Conservation (phyloP, 495 filamentous ascomycete genomes). For the Daldinia decipiens region DNA sequence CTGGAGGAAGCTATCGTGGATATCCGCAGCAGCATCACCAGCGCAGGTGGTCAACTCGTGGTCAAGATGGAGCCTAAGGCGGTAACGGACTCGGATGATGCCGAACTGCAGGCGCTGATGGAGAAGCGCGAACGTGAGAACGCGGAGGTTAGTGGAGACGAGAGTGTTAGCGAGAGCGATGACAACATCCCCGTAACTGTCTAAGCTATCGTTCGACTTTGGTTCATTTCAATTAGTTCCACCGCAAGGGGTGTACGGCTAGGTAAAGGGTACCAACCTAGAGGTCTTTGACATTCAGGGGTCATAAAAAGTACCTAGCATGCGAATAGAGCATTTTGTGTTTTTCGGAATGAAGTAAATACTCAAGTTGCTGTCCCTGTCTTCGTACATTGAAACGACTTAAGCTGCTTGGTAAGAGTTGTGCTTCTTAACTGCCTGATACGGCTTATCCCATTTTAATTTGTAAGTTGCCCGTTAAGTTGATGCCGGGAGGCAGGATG, state of each 20-base stretch:
- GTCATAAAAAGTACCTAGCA: slow-evolving; percentile 44
- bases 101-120: slow-evolving; percentile 95
- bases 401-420: slow-evolving; percentile 5
- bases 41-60: slow-evolving; percentile 77
- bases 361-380: neutral
- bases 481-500: neutral
- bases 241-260: slow-evolving; percentile 32
- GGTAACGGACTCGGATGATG: slow-evolving; percentile 97
- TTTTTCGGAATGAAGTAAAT: slow-evolving; percentile 36
- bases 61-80: slow-evolving; percentile 99
- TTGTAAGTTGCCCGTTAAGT: neutral
- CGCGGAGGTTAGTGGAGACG: slow-evolving; percentile 94
- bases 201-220: slow-evolving; percentile 39
- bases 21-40: slow-evolving; percentile 79
- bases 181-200: slow-evolving; percentile 69
- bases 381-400: neutral
- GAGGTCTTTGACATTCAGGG: slow-evolving; percentile 40
- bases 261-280: slow-evolving; percentile 39
- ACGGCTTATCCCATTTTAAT: slow-evolving; percentile 1
- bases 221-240: slow-evolving; percentile 29
- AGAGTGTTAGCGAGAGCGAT: slow-evolving; percentile 91
- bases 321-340: slow-evolving; percentile 40
- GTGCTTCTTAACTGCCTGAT: neutral
- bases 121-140: slow-evolving; percentile 99
- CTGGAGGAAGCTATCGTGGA: slow-evolving; percentile 88